Evolutionary conservation across 2,329 filamentous ascomycete species (phyloP), one percentile per base, ranked within the genome.

Genomic region (Phyllosticta citrichinensis): DNA sequence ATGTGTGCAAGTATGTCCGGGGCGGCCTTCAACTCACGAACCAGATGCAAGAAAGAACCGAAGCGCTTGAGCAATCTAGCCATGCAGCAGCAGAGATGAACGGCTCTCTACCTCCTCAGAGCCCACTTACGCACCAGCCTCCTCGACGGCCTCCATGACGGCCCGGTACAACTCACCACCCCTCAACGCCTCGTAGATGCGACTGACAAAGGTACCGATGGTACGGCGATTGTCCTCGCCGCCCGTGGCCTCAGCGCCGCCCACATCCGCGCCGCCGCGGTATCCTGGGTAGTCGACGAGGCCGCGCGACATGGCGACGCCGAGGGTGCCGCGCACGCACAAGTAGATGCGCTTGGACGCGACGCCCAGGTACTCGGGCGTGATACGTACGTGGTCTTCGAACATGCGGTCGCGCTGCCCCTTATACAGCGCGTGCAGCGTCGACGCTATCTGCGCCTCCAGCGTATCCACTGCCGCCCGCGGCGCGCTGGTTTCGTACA

Each of bases 301-400:
- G 9, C 67, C 68, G n/a, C 58, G 47, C 53, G 65, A 64, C 40
- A 71, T 64, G 25, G 69, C 67, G 1, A 77, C 67, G 1, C 61
- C 64, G 19, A 77, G 66, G 5, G 68, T 68, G 10, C 65, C 62
- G 2, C 75, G 70, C 8, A 77, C 71, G 60, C 71, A 73, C 2
- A 51, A 54, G 65, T 77, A 77, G 20, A 76, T 62, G 2, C 56
- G 64, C 35, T 63, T 63, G 9, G 73, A 71, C 4, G 69, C 67
- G 8, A 61, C 55, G 30, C 75, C 70, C 1, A 76, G 69, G 51
- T 71, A 66, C 4, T 25, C 19, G 3, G 63, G 60, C 12, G 65
- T 65, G 55, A 63, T 58, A 3, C 52, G 33, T 4, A 27, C 9
- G 17, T 63, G 55, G 50, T 61, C 19, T 25, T 57, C 27, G 20